Base-by-base conservation (phyloP, 495 filamentous ascomycete species). In the Podospora tetraspora region DNA sequence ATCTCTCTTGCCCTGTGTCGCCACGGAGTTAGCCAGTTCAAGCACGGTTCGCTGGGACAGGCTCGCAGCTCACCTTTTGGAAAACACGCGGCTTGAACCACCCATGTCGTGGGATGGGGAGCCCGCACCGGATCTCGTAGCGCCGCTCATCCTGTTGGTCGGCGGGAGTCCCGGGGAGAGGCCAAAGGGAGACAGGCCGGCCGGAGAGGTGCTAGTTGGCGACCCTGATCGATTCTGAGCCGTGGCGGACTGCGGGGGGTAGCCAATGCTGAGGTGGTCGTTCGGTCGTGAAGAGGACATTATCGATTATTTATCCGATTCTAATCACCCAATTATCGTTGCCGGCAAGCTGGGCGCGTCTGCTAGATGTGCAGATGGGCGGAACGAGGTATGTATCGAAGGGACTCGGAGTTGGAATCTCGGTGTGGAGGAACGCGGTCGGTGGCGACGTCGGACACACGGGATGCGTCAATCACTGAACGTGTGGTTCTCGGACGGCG, bases 31-130 rank as follows among this genome's bases (percentile, higher is more conserved):
- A 72, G 70, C 72, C 22, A 52, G 62, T 23, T 11, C 60, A 32
- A 22, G 0, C 22, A 56, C 10, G 30, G 23, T 3, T 52, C 43
- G 57, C 56, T 62, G 67, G 61, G 58, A n/a, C 32, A 57, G 10
- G 37, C 29, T 66, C 29, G 34, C 57, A 24, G 80, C 89, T 75
- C 86, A 98, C 95, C 95, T 88, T 83, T 97, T 97, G 64, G 94
- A 91, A 79, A 91, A 99, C 60, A 98, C 80, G 72, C 85, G 83
- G 70, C 81, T 84, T 56, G 84, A 91, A 78, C 80, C 87, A 78
- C 78, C 90, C 88, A 84, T 76, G 68, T 98, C 96, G 81, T 97
- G 94, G 78, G 94, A 97, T 73, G 95, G 95, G 85, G 95, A 99
- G 79, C 94, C 95, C 85, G 93, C 89, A 83, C 94, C 94, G 71